Base-by-base conservation (phyloP, 345 rosid species). In the Hypericum androsaemum region DNA sequence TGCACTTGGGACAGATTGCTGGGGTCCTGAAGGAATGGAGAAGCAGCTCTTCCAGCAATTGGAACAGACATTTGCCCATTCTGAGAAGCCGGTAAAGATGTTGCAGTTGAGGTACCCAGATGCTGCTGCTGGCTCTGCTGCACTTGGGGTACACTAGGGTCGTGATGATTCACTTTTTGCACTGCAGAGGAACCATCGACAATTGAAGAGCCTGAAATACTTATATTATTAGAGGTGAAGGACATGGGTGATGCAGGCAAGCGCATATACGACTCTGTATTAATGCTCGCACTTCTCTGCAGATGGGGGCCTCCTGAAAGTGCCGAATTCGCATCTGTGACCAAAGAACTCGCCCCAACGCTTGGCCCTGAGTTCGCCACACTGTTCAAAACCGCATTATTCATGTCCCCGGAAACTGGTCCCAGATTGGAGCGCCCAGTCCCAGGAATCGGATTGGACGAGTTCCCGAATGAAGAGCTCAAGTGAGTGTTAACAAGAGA, bases 201-300 rank as follows among this genome's bases (percentile, higher is more conserved):
- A 52, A 80, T 75, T 5, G 96, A 88, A 9, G 95, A 82, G 13
- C 96, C 96, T 3, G 98, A 90, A 58, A 89, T 69, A 53, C 86
- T 86, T 40, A 89, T 75, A 57, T 89, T 89, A 67, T 90, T 90
- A n/a, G 96, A 92, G 32, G 96, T 65, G 66, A 84, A 92, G 0
- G 98, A 88, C 88, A 92, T 69, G 10, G 96, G 98, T 0, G 96
- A 92, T 3, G 96, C 95, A 3, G 98, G 96, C 64, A 88, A 74
- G 58, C 98, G 95, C 89, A 90, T 79, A 54, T 87, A 87, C 0
- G 98, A 81, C 59, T 92, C 96, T 6, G 82, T 83, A 62, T 92
- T 92, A 68, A 87, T 74, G 74, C 98, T 90, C 9, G 94, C 89
- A 64, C 98, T 92, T 60, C 96, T 83, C 80, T 85, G 95, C 77